Evolutionary conservation across 176 grass and related monocot species (phyloP).

Genomic region (Musa troglodytarum): DNA sequence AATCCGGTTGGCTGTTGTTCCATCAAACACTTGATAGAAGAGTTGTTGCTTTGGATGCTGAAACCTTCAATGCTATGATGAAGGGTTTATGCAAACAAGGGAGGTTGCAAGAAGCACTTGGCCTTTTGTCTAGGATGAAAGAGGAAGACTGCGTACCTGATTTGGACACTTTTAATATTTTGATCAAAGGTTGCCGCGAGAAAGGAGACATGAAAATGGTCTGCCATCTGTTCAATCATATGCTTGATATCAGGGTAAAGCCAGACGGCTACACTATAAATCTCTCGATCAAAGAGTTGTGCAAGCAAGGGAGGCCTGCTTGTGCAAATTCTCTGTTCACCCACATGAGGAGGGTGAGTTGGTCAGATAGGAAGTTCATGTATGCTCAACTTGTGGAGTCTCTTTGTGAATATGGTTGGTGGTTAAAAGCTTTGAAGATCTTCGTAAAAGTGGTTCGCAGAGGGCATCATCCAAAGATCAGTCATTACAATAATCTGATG

Average conservation of each 20-base stretch:
- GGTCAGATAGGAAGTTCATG: background rate
- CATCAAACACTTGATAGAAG: background rate
- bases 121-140: background rate
- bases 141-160: background rate
- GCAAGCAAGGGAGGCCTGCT: background rate
- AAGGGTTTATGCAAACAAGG: background rate
- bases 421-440: background rate
- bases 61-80: background rate
- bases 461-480: background rate
- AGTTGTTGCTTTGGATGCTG: background rate
- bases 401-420: background rate
- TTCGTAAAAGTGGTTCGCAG: background rate
- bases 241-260: background rate
- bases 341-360: background rate
- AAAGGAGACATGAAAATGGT: background rate
- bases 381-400: background rate
- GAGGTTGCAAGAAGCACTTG: background rate
- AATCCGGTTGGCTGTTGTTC: background rate
- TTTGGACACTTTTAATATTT: background rate
- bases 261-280: background rate
- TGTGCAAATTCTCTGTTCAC: background rate
- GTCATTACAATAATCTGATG: background rate
- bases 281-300: slow-evolving; percentile 1
- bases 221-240: background rate
- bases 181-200: background rate